phyloP scores from a whole-genome alignment of 176 grass and related monocot species.

The Canna indica region DNA sequence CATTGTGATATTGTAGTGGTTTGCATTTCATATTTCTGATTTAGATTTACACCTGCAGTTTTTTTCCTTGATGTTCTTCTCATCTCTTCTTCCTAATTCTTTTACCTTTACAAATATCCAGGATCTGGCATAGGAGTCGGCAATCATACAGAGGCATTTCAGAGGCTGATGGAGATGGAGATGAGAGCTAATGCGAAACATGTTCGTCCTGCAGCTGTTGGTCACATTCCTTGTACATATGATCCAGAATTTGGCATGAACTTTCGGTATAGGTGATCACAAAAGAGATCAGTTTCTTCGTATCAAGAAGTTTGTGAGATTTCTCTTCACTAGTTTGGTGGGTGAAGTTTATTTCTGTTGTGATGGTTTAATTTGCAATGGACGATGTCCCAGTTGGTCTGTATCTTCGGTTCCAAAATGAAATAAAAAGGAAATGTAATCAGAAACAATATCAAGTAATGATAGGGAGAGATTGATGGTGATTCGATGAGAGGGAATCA shows the following conservation, averaged over 20 bases:
- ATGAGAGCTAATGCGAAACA: constrained; percentile 66
- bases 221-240: constrained; percentile 39
- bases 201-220: constrained; percentile 39
- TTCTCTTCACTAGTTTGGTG: neutral
- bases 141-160: constrained; percentile 40
- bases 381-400: neutral
- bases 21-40: too few species aligned
- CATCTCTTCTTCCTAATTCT: neutral
- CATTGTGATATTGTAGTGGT: too few species aligned
- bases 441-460: too few species aligned
- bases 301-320: neutral
- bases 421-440: too few species aligned
- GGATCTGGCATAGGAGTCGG: constrained; percentile 34
- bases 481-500: too few species aligned
- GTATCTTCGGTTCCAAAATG: neutral
- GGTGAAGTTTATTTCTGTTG: neutral
- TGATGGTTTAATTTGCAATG: neutral
- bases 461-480: too few species aligned
- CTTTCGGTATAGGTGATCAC: constrained; percentile 52
- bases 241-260: constrained; percentile 54
- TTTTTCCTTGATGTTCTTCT: neutral
- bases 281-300: neutral
- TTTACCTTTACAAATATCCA: constrained; percentile 13
- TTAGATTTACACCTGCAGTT: too few species aligned
- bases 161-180: constrained; percentile 81